Evolutionary conservation across 2,329 filamentous ascomycete species (phyloP).

Genomic region (Epichloe festucae): DNA sequence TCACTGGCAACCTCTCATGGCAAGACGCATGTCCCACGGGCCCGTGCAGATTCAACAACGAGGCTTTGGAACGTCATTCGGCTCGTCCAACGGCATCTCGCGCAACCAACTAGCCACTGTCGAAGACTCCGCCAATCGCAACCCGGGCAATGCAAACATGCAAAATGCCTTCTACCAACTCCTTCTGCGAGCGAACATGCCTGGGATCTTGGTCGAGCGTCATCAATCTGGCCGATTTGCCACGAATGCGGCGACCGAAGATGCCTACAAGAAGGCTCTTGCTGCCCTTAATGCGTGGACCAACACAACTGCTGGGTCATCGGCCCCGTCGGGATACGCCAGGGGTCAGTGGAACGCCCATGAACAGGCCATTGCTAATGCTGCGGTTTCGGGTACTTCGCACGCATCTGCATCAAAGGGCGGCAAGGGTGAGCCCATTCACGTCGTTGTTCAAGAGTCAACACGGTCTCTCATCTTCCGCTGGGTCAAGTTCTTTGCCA

Average conservation of each 20-base stretch:
- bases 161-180: slow-evolving; percentile 93
- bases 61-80: slow-evolving; percentile 21
- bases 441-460: slow-evolving; percentile 91
- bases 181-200: slow-evolving; percentile 82
- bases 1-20: slow-evolving; percentile 9
- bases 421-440: slow-evolving; percentile 71
- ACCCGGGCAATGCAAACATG: slow-evolving; percentile 71
- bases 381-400: slow-evolving; percentile 11
- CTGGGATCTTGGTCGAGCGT: slow-evolving; percentile 80
- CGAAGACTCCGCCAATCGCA: slow-evolving; percentile 87
- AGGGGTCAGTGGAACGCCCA: slow-evolving; percentile 17
- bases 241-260: slow-evolving; percentile 62
- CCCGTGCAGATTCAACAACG: slow-evolving; percentile 11
- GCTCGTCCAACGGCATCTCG: slow-evolving; percentile 36
- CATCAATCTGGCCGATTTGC: slow-evolving; percentile 81
- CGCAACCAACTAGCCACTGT: slow-evolving; percentile 64
- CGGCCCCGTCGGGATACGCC: slow-evolving; percentile 10
- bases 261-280: slow-evolving; percentile 66
- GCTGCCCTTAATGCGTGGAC: slow-evolving; percentile 19
- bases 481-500: slow-evolving; percentile 77
- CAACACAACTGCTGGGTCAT: slow-evolving; percentile 13
- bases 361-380: slow-evolving; percentile 18
- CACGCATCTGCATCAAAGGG: slow-evolving; percentile 34
- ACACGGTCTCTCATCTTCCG: slow-evolving; percentile 68
- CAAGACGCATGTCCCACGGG: slow-evolving; percentile 8